Percentiles rank a stretch among this genome's conserved stretches.
These are phyloP conservation scores for Globisporangium lucens DNA, from an alignment of 352 stramenopile genomes.

Conservation along the genomic window DNA sequence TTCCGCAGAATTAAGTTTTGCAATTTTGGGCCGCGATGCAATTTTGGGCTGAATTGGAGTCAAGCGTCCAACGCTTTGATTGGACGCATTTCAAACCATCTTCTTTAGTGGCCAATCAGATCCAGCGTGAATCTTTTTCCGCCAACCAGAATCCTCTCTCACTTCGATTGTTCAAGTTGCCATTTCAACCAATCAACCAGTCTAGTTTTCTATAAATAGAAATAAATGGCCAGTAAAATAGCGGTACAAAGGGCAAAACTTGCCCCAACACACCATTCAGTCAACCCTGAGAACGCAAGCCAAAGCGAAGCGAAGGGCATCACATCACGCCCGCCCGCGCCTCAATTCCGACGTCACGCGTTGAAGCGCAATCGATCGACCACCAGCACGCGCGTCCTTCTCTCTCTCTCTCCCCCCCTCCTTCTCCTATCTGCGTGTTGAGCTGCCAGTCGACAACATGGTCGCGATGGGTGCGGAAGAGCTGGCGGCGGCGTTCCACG, in stretches of 20 bases:
- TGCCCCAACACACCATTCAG: not conserved
- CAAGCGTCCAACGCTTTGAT: constrained; percentile 3
- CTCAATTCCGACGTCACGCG: constrained; percentile 5
- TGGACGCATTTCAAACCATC: not conserved
- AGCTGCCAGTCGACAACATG: not conserved
- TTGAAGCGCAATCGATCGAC: not conserved
- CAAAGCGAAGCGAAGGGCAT: not conserved
- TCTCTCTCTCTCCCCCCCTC: not conserved
- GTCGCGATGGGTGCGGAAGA: constrained; percentile 10
- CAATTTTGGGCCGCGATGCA: too few species aligned
- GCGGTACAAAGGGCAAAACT: not conserved
- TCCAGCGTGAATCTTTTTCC: not conserved
- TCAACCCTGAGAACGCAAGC: constrained; percentile 13
- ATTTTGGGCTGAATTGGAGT: too few species aligned
- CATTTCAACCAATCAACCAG: not conserved
- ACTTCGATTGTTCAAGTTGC: not conserved
- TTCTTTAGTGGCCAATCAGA: constrained; percentile 2
- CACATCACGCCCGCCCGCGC: not conserved
- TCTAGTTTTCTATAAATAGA: too few species aligned
- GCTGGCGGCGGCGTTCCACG: constrained; percentile 15
- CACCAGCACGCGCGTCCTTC: not conserved
- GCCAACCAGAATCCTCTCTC: not conserved
- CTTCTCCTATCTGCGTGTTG: not conserved
- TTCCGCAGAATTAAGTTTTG: too few species aligned
- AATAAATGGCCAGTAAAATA: not conserved